Evolutionary conservation across 2,329 filamentous ascomycete genomes (phyloP).

Genomic region (Thelonectria rubi): DNA sequence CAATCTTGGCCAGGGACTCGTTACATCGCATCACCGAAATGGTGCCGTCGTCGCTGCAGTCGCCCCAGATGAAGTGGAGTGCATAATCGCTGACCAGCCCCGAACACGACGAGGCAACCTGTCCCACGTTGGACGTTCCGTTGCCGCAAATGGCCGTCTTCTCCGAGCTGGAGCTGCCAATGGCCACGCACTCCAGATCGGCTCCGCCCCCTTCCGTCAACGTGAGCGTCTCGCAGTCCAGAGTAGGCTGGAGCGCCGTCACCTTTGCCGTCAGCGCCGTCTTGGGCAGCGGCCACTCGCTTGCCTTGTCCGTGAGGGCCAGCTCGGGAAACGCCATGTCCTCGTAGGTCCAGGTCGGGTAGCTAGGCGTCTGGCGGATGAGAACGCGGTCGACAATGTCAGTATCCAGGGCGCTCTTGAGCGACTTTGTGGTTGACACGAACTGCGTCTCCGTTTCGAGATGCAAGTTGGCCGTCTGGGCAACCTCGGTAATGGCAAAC

Average conservation of each 20-base stretch:
- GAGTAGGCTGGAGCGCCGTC: slow-evolving; percentile 28
- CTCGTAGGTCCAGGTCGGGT: slow-evolving; percentile 41
- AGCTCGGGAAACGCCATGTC: slow-evolving; percentile 38
- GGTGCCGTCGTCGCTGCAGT: slow-evolving; percentile 31
- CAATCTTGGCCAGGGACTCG: slow-evolving; percentile 34
- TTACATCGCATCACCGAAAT: slow-evolving; percentile 41
- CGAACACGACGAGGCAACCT: slow-evolving; percentile 37
- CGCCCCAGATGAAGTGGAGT: slow-evolving; percentile 42
- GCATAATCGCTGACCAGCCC: slow-evolving; percentile 30
- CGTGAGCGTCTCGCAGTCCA: slow-evolving; percentile 37
- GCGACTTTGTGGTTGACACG: slow-evolving; percentile 32
- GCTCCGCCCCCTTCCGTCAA: slow-evolving; percentile 26
- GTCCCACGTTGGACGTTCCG: slow-evolving; percentile 29
- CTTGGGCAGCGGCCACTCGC: slow-evolving; percentile 37
- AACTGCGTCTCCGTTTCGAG: slow-evolving; percentile 36
- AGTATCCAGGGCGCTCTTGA: slow-evolving; percentile 24
- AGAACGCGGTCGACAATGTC: slow-evolving; percentile 34
- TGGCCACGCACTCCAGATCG: slow-evolving; percentile 32
- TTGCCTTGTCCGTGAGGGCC: slow-evolving; percentile 27
- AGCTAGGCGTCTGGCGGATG: slow-evolving; percentile 33
- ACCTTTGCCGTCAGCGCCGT: slow-evolving; percentile 35
- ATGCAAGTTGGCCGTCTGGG: slow-evolving; percentile 32
- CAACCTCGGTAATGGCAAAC: slow-evolving; percentile 37
- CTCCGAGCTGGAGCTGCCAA: slow-evolving; percentile 27
- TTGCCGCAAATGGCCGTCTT: slow-evolving; percentile 32